Evolutionary conservation across 441 rosid genomes (phyloP).

Genomic region (Raphanus hybrid): DNA sequence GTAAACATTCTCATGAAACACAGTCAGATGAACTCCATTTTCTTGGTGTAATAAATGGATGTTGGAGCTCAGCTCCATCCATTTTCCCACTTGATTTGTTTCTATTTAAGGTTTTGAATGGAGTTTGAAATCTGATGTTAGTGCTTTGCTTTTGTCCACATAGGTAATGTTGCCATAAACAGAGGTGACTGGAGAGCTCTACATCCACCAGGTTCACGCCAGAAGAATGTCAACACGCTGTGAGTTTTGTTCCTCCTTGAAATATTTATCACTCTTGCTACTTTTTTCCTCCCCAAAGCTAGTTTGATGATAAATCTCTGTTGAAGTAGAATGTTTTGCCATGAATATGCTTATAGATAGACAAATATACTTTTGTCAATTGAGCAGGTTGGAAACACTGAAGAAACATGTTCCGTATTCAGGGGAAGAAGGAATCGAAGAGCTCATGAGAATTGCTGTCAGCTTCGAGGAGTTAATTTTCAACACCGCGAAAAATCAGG

Average conservation of each 20-base stretch:
- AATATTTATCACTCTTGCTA: neutral
- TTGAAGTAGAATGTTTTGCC: neutral
- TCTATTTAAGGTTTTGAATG: neutral
- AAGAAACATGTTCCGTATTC: constrained; percentile 61
- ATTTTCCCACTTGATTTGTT: neutral
- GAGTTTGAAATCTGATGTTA: neutral
- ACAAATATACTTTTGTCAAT: neutral
- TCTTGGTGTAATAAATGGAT: neutral
- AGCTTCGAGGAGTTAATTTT: constrained; percentile 72
- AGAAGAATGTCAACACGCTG: constrained; percentile 69
- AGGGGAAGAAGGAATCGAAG: constrained; percentile 58
- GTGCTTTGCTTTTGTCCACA: neutral
- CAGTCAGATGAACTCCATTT: constrained; percentile 62
- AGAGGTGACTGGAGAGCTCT: constrained; percentile 67
- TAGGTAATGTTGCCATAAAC: neutral
- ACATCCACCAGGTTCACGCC: constrained; percentile 53
- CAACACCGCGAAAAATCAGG: constrained; percentile 58
- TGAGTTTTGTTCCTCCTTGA: constrained; percentile 41
- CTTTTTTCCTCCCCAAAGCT: neutral
- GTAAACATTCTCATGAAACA: constrained; percentile 66
- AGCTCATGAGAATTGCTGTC: constrained; percentile 62
- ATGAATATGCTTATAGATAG: neutral
- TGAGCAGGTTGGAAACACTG: constrained; percentile 35
- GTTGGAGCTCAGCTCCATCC: neutral
- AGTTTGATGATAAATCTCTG: neutral